Percentiles rank a stretch among this genome's conserved stretches.
These are phyloP conservation scores for Theobroma cacao DNA, from an alignment of 345 rosid species.

Conservation along the genomic window DNA sequence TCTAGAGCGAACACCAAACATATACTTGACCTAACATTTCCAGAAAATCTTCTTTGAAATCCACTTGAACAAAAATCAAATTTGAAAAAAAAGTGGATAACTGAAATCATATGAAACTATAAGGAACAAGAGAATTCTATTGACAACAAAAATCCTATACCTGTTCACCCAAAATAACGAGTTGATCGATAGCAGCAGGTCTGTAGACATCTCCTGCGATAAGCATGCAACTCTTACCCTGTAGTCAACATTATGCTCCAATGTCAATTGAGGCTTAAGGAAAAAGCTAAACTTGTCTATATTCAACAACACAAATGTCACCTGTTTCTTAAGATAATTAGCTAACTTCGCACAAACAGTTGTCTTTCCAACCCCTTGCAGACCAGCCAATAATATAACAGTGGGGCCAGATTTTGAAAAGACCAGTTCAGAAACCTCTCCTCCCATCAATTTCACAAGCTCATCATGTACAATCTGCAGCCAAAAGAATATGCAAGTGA, in stretches of 20 bases:
- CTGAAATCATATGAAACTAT: background rate
- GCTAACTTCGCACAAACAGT: conserved; percentile 95
- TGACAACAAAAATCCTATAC: conserved; percentile 37
- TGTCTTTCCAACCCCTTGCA: conserved; percentile 98
- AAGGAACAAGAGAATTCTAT: conserved; percentile 1
- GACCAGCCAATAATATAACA: conserved; percentile 87
- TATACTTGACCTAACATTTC: background rate
- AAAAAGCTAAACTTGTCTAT: background rate
- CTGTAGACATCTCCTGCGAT: conserved; percentile 98
- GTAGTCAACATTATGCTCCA: conserved; percentile 11
- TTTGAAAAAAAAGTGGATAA: background rate
- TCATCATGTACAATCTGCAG: conserved; percentile 82
- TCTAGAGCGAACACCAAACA: background rate
- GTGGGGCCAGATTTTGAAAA: conserved; percentile 85
- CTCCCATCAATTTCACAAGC: conserved; percentile 97
- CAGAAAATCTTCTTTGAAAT: background rate
- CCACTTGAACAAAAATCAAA: background rate
- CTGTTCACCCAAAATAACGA: conserved; percentile 90
- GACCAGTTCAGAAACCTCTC: conserved; percentile 87
- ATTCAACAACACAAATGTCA: conserved; percentile 20
- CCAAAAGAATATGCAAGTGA: background rate
- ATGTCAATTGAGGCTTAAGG: conserved; percentile 19
- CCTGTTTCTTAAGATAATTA: conserved; percentile 90
- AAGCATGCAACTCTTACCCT: conserved; percentile 95
- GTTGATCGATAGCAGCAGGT: conserved; percentile 98